Conservation (phyloP, 192 early-diverging fungal genomes). For the Rhizoclosmatium sp. region DNA sequence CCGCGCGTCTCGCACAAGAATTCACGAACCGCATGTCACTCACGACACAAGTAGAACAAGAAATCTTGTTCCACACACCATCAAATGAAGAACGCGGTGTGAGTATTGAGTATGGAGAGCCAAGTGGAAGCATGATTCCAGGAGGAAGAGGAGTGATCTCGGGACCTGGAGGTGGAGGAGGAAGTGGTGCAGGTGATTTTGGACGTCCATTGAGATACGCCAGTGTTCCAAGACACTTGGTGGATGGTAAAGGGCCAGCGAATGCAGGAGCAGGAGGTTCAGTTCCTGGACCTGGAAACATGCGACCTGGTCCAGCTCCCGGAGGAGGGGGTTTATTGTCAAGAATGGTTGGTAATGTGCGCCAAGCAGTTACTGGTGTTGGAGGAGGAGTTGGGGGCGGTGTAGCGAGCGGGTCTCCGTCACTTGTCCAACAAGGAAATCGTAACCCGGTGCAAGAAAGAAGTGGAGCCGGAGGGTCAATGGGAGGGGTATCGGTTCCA, state of each 20-base stretch:
- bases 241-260: neutral
- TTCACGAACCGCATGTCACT: constrained; percentile 5
- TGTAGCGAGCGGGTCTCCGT: too few species aligned
- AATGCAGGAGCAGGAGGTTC: neutral
- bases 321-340: neutral
- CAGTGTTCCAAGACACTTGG: neutral
- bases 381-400: neutral
- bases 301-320: neutral
- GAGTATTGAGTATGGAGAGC: neutral
- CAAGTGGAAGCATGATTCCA: constrained; percentile 13
- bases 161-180: neutral
- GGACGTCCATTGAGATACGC: neutral
- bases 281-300: neutral
- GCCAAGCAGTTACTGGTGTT: too few species aligned
- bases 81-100: neutral
- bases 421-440: too few species aligned
- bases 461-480: too few species aligned
- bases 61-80: neutral
- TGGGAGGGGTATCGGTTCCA: neutral
- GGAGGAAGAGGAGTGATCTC: neutral
- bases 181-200: neutral
- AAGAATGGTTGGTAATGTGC: neutral
- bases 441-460: too few species aligned
- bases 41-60: neutral
- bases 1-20: neutral